A percentile compares a stretch with the other conserved stretches of the same genome.
Evolutionary conservation across 1,284 basidiomycete species (phyloP).

Genomic region (Irpex sp.): DNA sequence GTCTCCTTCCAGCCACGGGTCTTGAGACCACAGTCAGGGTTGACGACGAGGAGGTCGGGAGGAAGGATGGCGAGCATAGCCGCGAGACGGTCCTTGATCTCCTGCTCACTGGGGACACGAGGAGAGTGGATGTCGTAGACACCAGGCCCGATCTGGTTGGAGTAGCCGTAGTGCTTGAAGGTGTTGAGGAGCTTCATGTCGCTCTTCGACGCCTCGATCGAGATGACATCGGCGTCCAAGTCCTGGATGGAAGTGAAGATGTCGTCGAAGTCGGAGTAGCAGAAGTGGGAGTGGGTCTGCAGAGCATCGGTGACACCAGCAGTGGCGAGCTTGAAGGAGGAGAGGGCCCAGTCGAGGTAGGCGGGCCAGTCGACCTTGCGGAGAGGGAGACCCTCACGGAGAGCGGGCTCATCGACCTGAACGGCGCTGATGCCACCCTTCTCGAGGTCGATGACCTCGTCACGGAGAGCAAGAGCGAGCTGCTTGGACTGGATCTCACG

Average conservation of each 20-base stretch:
- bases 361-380: slow-evolving; percentile 92
- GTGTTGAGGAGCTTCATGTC: slow-evolving; percentile 97
- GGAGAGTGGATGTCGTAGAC: slow-evolving; percentile 99
- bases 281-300: slow-evolving; percentile 98
- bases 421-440: slow-evolving; percentile 97
- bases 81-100: slow-evolving; percentile 93
- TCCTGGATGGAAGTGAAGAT: slow-evolving; percentile 98
- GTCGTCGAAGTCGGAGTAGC: slow-evolving; percentile 95
- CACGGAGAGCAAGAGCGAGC: slow-evolving; percentile 96
- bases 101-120: slow-evolving; percentile 91
- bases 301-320: slow-evolving; percentile 90
- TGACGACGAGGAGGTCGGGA: slow-evolving; percentile 83
- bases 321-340: slow-evolving; percentile 95
- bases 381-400: slow-evolving; percentile 97
- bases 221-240: slow-evolving; percentile 99
- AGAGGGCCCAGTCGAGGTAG: slow-evolving; percentile 96
- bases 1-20: slow-evolving; percentile 98
- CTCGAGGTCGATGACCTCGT: slow-evolving; percentile 98
- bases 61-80: slow-evolving; percentile 82
- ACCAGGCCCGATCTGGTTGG: slow-evolving; percentile 98
- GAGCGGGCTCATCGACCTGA: slow-evolving; percentile 99
- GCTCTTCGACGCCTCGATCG: slow-evolving; percentile 97
- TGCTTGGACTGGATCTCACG: slow-evolving; percentile 98
- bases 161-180: slow-evolving; percentile 96
- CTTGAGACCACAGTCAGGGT: slow-evolving; percentile 92